These are phyloP conservation scores for Sonneratia caseolaris DNA, from an alignment of 345 rosid genomes.

Conservation along the genomic window DNA sequence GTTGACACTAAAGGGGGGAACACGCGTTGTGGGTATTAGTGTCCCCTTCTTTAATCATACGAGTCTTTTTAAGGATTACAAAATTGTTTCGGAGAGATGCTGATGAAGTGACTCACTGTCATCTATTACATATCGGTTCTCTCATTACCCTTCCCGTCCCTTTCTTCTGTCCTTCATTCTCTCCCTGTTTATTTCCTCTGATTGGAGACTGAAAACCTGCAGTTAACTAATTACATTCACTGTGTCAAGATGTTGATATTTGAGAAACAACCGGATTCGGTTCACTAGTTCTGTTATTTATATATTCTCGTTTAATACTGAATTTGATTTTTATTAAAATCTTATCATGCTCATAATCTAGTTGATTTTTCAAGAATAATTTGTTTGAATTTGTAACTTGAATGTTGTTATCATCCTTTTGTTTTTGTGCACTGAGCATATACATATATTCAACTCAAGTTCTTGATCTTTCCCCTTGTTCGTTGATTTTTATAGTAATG, in stretches of 20 bases:
- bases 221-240: constrained; percentile 2
- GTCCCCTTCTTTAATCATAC: neutral
- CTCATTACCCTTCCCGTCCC: neutral
- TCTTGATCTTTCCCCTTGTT: neutral
- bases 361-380: neutral
- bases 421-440: neutral
- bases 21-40: neutral
- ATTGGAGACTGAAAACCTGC: constrained; percentile 6
- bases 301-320: too few relatives aligned
- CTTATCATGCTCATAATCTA: too few relatives aligned
- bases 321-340: too few relatives aligned
- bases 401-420: neutral
- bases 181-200: neutral
- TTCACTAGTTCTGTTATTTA: too few relatives aligned
- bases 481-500: neutral
- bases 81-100: neutral
- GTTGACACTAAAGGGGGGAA: neutral
- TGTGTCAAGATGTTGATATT: neutral
- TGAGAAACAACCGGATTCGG: too few relatives aligned
- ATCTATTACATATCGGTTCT: constrained; percentile 1
- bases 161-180: neutral
- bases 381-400: neutral
- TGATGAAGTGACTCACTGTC: neutral
- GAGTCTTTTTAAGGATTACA: neutral
- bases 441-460: neutral